Evolutionary conservation across 257 asterid species (phyloP).

Genomic region (Nicotiana benthamiana): DNA sequence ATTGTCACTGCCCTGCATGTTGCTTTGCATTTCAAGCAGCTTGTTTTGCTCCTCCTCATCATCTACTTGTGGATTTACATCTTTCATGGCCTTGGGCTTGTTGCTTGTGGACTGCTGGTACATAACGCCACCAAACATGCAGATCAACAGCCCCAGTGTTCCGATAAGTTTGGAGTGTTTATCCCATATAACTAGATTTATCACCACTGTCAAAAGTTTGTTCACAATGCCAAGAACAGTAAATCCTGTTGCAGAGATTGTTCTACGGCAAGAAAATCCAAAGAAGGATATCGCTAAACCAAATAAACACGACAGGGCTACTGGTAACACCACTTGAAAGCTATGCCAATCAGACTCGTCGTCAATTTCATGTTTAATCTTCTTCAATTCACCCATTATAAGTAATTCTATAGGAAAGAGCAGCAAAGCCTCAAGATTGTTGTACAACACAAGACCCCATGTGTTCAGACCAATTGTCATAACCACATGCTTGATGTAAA

Average conservation of each 20-base stretch:
- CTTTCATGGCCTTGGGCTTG: slow-evolving; percentile 37
- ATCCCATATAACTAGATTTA: slow-evolving; percentile 83
- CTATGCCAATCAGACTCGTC: slow-evolving; percentile 73
- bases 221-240: slow-evolving; percentile 94
- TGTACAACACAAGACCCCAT: slow-evolving; percentile 94
- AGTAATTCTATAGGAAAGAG: slow-evolving; percentile 85
- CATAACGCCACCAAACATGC: slow-evolving; percentile 84
- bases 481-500: slow-evolving; percentile 92
- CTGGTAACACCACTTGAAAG: slow-evolving; percentile 69
- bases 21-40: slow-evolving; percentile 64
- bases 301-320: slow-evolving; percentile 76
- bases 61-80: slow-evolving; percentile 27
- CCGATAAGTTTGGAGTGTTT: slow-evolving; percentile 78
- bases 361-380: slow-evolving; percentile 61
- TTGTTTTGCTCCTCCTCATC: slow-evolving; percentile 58
- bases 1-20: slow-evolving; percentile 25
- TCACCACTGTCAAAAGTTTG: slow-evolving; percentile 83
- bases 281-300: slow-evolving; percentile 91
- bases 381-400: slow-evolving; percentile 89
- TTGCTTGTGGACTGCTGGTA: slow-evolving; percentile 76
- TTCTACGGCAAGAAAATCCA: slow-evolving; percentile 87
- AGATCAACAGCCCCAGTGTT: slow-evolving; percentile 76
- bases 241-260: slow-evolving; percentile 91
- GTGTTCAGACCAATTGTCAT: slow-evolving; percentile 89
- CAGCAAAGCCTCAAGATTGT: slow-evolving; percentile 86